phyloP scores from a whole-genome alignment of 2,329 filamentous ascomycete species.

The Fusarium nematophilum region DNA sequence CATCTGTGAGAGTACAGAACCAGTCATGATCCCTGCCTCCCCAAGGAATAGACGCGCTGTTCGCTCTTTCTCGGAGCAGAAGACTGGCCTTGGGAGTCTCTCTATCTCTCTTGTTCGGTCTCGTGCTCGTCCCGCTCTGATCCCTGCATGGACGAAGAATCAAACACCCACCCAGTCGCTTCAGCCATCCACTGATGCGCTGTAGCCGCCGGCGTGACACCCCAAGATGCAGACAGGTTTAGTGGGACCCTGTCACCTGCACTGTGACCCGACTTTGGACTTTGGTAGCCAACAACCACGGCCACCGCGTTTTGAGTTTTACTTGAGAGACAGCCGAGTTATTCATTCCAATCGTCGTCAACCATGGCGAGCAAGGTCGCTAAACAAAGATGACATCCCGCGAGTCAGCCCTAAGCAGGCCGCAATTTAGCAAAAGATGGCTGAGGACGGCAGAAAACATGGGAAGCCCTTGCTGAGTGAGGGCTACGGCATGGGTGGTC shows the following conservation, averaged over 20 bases:
- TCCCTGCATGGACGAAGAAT: slow-evolving; percentile 27
- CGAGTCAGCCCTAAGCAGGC: slow-evolving; percentile 22
- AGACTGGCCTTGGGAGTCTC: background rate
- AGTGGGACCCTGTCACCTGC: slow-evolving; percentile 21
- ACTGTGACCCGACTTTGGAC: slow-evolving; percentile 9
- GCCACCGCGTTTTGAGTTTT: slow-evolving; percentile 21
- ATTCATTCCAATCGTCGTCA: background rate
- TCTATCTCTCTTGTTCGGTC: too few relatives aligned
- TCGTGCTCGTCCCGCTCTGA: slow-evolving; percentile 17
- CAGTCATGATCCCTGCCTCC: slow-evolving; percentile 14
- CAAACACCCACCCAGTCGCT: slow-evolving; percentile 9
- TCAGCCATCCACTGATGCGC: slow-evolving; percentile 37
- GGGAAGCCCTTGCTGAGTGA: slow-evolving; percentile 17
- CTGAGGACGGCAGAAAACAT: slow-evolving; percentile 12
- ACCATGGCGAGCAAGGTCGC: background rate
- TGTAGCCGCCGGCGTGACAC: slow-evolving; percentile 38
- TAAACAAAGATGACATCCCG: background rate
- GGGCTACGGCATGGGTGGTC: slow-evolving; percentile 24
- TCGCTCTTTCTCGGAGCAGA: slow-evolving; percentile 2
- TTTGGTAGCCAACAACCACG: background rate
- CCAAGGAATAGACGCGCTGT: slow-evolving; percentile 18
- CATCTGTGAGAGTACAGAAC: slow-evolving; percentile 5
- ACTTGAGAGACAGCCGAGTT: background rate
- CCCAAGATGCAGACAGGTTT: slow-evolving; percentile 17
- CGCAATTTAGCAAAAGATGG: slow-evolving; percentile 25